Evolutionary conservation across 495 filamentous ascomycete species (phyloP).

Genomic region (Aspergillus panamensis): DNA sequence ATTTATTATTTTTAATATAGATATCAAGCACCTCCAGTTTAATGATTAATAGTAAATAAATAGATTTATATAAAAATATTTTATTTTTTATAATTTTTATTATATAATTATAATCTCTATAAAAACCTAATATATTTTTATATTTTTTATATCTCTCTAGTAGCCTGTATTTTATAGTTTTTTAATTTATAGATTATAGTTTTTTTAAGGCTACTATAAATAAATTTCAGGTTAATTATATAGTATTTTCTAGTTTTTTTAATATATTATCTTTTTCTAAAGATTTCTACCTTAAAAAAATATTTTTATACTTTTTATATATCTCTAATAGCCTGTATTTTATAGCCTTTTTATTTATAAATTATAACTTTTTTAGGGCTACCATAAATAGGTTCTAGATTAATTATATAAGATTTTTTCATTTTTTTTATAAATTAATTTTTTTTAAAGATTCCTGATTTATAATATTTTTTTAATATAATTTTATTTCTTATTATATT

Average conservation of each 20-base stretch:
- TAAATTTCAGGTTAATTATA: no score
- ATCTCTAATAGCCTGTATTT: background rate
- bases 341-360: background rate
- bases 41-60: no score
- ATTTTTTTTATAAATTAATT: background rate
- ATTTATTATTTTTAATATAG: background rate
- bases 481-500: background rate
- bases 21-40: background rate
- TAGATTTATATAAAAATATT: background rate
- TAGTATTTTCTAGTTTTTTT: no score
- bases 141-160: no score
- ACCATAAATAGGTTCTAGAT: background rate
- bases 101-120: background rate
- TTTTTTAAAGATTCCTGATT: no score
- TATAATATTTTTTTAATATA: background rate
- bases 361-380: background rate
- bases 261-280: no score
- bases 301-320: background rate
- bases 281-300: background rate
- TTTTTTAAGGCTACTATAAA: no score
- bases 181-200: no score
- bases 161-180: no score
- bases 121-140: background rate
- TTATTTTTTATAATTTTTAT: background rate
- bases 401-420: no score